Percentiles rank a stretch among this genome's conserved stretches.
phyloP scores from a whole-genome alignment of 2,329 filamentous ascomycete species.

The Cadophora luteo-olivacea region DNA sequence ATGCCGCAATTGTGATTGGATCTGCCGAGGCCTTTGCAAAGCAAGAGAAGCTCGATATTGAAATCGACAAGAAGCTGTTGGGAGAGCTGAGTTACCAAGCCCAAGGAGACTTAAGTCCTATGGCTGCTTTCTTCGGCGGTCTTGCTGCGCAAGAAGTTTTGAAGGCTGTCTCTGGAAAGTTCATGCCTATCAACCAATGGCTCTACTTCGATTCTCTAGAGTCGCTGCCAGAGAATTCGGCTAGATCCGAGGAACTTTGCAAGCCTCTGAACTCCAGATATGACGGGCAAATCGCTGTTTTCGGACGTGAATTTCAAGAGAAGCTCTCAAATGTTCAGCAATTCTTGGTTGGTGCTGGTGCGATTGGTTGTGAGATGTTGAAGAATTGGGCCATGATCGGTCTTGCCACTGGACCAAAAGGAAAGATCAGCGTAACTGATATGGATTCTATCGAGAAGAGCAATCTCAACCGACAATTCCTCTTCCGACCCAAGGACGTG shows the following conservation, averaged over 20 bases:
- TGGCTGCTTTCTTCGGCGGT: constrained; percentile 95
- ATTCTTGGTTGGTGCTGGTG: constrained; percentile 94
- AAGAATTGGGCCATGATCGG: constrained; percentile 99
- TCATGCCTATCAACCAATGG: constrained; percentile 94
- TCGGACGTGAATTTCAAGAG: constrained; percentile 91
- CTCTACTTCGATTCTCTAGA: constrained; percentile 99
- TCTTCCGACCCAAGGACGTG: constrained; percentile 93
- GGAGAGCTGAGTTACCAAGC: constrained; percentile 96
- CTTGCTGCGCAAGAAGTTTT: constrained; percentile 92
- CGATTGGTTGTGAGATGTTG: constrained; percentile 98
- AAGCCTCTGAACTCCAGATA: constrained; percentile 86
- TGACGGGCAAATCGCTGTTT: constrained; percentile 96
- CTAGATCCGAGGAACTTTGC: constrained; percentile 86
- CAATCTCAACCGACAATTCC: constrained; percentile 95
- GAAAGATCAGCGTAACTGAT: constrained; percentile 91
- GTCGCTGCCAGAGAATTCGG: constrained; percentile 78
- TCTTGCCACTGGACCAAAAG: constrained; percentile 84
- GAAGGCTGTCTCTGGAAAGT: constrained; percentile 97
- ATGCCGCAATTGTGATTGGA: constrained; percentile 79
- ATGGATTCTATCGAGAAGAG: constrained; percentile 99
- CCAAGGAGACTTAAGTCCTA: constrained; percentile 84
- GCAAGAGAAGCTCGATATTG: constrained; percentile 78
- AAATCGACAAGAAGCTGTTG: constrained; percentile 91
- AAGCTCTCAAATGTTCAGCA: constrained; percentile 90
- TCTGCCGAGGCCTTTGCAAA: constrained; percentile 77